Evolutionary conservation across 108 stramenopile species (phyloP), one percentile per base, ranked within the genome.

Genomic region (Pseudonitzschia pungens): DNA sequence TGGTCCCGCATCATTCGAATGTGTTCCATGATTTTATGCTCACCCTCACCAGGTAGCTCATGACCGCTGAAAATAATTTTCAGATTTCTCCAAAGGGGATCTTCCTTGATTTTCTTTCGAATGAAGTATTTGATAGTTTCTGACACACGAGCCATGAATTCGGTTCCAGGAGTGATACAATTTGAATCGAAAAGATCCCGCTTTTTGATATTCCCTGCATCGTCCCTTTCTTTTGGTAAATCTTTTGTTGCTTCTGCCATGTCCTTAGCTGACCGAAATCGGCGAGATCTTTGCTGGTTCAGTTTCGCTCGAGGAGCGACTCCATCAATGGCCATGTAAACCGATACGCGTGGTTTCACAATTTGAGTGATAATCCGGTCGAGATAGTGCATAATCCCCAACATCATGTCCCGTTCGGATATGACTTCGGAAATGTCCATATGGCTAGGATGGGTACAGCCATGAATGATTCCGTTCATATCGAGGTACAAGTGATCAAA

Each of bases 21-120:
- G 74, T 97, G 98, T 71, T 98, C 90, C 99, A 99, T 99, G 74
- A 99, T 98, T 81, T 99, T 99, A 84, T 99, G 99, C 80, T 99
- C 98, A 32, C 99, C 99, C 73, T 99, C 98, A 2, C 99, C 98
- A 1, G 99, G 99, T 51, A 99, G 86, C 40, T 99, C 97, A 18
- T 96, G 97, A 27, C 99, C 99, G 33, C 93, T 94, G 85, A 97
- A 99, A 56, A 99, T 91, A 24, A 99, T 86, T 52, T 89, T 91
- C 42, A 97, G 73, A 58, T 87, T 83, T 69, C 84, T 81, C 98
- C 98, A 99, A 65, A 86, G 68, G 0, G 97, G 97, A 75, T 99
- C 99, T 70, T 94, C 96, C 58, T 97, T 95, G 62, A 99, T 81
- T 82, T 98, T 98, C 72, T 96, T 93, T 44, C 90, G 81, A 70